Base-by-base conservation (phyloP, 2,329 filamentous ascomycete species). In the Lachnellula arida region DNA sequence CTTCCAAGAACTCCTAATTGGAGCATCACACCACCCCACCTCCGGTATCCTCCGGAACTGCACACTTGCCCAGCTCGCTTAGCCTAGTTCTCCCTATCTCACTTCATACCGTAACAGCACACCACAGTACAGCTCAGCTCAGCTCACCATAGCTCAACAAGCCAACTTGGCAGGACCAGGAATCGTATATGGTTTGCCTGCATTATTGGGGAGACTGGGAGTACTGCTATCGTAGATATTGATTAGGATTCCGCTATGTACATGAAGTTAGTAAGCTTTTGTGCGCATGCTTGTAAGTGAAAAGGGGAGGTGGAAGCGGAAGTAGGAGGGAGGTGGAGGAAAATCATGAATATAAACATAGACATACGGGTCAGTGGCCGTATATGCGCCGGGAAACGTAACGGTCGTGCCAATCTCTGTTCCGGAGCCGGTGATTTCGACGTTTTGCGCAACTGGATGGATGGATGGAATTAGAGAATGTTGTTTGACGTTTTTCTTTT, bases 361-460 rank as follows among this genome's bases (percentile, higher is more conserved):
- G 62, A 78, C 76, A 46, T 75, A 76, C 6, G 76, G 73, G 66
- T 80, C 76, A 51, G 61, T 72, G 2, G 74, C 67, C 28, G 68
- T 74, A 68, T 80, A 81, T 1, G 76, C 72, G 14, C 78, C 77
- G 0, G 77, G 78, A 60, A 80, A 76, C 54, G 72, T 72, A 25
- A 77, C 76, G 5, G 52, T 65, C 22, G 68, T 56, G 1, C 77
- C 76, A 4, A 70, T 70, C 4, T 71, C 75, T 2, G 70, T 75
- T 25, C 75, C 75, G 14, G 70, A 71, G 25, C 74, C 73, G 32
- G 75, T 74, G 37, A 80, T 73, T 57, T 75, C 75, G 53, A 81
- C 71, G 69, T 80, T 80, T 76, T 6, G 60, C 67, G 53, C 72
- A 74, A 6, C 64, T 67, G 17, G 64, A 44, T 44, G 15, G 39